A percentile compares a stretch with the other conserved stretches of the same genome.
phyloP scores from a whole-genome alignment of 371 early-diverging fungal species.

The Mortierella polycephala region DNA sequence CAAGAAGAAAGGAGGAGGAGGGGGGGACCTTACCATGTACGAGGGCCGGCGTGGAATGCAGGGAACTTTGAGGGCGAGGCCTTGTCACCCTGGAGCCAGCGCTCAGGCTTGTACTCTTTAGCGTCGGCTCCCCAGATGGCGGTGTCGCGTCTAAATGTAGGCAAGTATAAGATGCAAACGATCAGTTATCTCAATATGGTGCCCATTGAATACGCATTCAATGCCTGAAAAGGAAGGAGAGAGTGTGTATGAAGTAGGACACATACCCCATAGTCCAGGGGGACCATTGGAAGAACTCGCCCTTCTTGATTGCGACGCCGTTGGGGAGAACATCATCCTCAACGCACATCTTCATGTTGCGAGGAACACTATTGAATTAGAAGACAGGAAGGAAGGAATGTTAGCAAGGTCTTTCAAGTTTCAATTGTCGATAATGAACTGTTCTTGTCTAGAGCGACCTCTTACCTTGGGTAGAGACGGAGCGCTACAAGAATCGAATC shows the following conservation, averaged over 20 bases:
- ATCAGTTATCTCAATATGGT: neutral
- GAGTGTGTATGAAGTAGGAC: too few relatives aligned
- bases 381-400: neutral
- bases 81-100: slow-evolving; percentile 64
- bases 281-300: slow-evolving; percentile 65
- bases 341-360: slow-evolving; percentile 71
- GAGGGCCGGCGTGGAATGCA: slow-evolving; percentile 55
- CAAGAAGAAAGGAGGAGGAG: neutral
- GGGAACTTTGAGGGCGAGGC: slow-evolving; percentile 46
- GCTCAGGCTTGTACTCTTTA: slow-evolving; percentile 68
- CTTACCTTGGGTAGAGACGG: slow-evolving; percentile 70
- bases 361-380: slow-evolving; percentile 60
- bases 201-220: neutral
- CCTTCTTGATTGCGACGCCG: slow-evolving; percentile 69
- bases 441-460: too few relatives aligned
- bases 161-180: neutral
- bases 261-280: slow-evolving; percentile 61
- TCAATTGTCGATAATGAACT: too few relatives aligned
- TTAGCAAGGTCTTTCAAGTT: neutral
- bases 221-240: neutral
- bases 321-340: slow-evolving; percentile 76
- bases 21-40: slow-evolving; percentile 25
- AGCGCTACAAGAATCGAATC: slow-evolving; percentile 61
- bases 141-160: slow-evolving; percentile 48
- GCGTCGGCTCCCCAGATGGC: slow-evolving; percentile 75